phyloP scores from a whole-genome alignment of 495 filamentous ascomycete species.

The Glonium stellatum region DNA sequence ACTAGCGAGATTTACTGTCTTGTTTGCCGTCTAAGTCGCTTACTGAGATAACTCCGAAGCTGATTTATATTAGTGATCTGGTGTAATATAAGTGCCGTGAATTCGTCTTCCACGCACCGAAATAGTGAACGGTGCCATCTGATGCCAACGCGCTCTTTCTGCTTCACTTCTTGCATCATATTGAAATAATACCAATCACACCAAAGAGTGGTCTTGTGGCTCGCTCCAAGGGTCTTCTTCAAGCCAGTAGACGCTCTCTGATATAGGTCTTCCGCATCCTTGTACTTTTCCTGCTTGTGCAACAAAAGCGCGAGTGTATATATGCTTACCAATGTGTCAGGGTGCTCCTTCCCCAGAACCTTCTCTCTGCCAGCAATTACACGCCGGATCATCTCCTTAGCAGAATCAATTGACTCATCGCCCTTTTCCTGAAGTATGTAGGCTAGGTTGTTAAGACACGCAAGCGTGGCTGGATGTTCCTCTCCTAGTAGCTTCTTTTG shows the following conservation, averaged over 20 bases:
- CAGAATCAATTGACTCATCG: background rate
- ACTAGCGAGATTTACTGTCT: too few relatives aligned
- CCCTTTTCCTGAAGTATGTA: background rate
- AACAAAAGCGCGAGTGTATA: constrained; percentile 5
- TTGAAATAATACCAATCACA: background rate
- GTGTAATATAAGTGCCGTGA: too few relatives aligned
- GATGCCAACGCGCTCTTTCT: too few relatives aligned
- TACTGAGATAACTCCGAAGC: too few relatives aligned
- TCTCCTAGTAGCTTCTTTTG: background rate
- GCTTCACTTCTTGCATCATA: background rate
- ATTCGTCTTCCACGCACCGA: too few relatives aligned
- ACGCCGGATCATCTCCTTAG: too few relatives aligned
- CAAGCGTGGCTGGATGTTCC: constrained; percentile 4
- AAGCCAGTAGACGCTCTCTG: constrained; percentile 10
- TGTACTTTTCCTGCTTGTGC: constrained; percentile 6
- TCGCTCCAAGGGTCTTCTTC: constrained; percentile 2
- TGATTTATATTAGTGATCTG: too few relatives aligned
- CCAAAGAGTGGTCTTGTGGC: constrained; percentile 4
- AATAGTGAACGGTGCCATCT: too few relatives aligned
- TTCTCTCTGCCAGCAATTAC: too few relatives aligned
- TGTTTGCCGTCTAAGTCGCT: too few relatives aligned
- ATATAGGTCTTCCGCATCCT: constrained; percentile 9
- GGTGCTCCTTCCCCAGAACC: too few relatives aligned
- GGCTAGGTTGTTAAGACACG: background rate
- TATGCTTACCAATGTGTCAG: background rate